Evolutionary conservation across 257 asterid genomes (phyloP).

Genomic region (Henckelia pumila): DNA sequence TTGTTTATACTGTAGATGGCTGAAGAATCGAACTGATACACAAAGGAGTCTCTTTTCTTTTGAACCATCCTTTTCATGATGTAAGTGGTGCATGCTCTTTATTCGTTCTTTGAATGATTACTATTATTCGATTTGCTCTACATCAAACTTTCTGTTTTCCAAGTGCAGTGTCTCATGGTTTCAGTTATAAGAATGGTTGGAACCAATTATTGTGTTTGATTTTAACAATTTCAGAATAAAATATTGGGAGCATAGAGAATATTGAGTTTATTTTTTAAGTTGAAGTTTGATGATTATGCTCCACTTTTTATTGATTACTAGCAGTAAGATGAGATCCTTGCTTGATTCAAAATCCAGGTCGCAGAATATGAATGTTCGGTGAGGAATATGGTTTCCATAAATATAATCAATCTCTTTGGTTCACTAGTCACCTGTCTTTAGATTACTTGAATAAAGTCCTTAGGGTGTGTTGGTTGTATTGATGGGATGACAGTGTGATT

Average conservation of each 20-base stretch:
- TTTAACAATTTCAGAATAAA: background rate
- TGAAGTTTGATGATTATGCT: background rate
- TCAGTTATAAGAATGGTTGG: slow-evolving; percentile 3
- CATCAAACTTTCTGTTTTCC: background rate
- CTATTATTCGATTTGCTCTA: slow-evolving; percentile 2
- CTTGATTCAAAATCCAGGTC: slow-evolving; percentile 9
- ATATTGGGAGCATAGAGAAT: slow-evolving; percentile 12
- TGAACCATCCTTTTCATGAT: slow-evolving; percentile 43
- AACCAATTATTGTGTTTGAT: background rate
- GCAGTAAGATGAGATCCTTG: slow-evolving; percentile 2
- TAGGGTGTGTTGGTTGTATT: background rate
- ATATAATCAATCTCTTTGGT: background rate
- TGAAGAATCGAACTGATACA: slow-evolving; percentile 68
- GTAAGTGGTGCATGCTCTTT: slow-evolving; percentile 38
- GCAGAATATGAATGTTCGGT: background rate
- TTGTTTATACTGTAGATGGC: slow-evolving; percentile 74
- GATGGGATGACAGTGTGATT: background rate
- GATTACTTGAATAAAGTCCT: slow-evolving; percentile 4
- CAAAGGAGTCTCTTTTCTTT: slow-evolving; percentile 72
- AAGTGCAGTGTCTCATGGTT: background rate
- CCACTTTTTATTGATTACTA: background rate
- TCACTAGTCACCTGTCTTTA: background rate
- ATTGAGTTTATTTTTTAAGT: background rate
- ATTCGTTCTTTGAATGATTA: slow-evolving; percentile 5
- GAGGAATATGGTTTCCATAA: background rate